phyloP scores from a whole-genome alignment of 306 rosid species.

The Prunus persica region DNA sequence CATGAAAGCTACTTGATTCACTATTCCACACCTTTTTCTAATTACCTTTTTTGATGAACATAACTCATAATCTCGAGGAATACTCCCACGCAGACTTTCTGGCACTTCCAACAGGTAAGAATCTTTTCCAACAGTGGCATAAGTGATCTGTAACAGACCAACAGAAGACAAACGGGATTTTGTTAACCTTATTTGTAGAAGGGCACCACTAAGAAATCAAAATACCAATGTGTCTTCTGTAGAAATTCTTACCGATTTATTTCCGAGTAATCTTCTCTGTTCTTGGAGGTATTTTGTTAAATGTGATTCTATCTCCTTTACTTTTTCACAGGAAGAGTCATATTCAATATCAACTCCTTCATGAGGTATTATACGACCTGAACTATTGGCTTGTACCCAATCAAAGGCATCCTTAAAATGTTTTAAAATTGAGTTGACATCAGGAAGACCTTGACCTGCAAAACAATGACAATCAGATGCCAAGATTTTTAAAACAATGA shows the following conservation, averaged over 20 bases:
- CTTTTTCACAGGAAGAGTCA: constrained; percentile 73
- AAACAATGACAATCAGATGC: constrained; percentile 9
- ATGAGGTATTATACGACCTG: constrained; percentile 91
- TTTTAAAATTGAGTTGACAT: constrained; percentile 47
- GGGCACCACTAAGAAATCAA: constrained; percentile 19
- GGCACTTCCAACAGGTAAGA: constrained; percentile 86
- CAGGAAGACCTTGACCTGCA: constrained; percentile 77
- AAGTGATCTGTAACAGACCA: constrained; percentile 57
- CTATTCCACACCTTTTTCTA: neutral
- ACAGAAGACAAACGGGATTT: constrained; percentile 6
- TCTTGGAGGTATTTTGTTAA: constrained; percentile 60
- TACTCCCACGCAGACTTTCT: constrained; percentile 49
- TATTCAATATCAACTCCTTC: constrained; percentile 76
- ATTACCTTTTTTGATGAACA: constrained; percentile 81
- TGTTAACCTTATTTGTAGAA: neutral
- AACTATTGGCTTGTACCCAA: constrained; percentile 88
- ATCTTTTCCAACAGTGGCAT: constrained; percentile 79
- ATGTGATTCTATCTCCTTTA: constrained; percentile 59
- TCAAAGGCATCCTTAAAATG: constrained; percentile 92
- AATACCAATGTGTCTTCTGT: constrained; percentile 4
- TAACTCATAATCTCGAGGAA: constrained; percentile 70
- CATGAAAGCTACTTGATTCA: constrained; percentile 12
- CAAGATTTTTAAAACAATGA: neutral
- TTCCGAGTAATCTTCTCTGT: constrained; percentile 65
- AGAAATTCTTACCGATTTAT: constrained; percentile 49